Base-by-base conservation (phyloP, 768 basidiomycete species). In the Lactifluus volemus region DNA sequence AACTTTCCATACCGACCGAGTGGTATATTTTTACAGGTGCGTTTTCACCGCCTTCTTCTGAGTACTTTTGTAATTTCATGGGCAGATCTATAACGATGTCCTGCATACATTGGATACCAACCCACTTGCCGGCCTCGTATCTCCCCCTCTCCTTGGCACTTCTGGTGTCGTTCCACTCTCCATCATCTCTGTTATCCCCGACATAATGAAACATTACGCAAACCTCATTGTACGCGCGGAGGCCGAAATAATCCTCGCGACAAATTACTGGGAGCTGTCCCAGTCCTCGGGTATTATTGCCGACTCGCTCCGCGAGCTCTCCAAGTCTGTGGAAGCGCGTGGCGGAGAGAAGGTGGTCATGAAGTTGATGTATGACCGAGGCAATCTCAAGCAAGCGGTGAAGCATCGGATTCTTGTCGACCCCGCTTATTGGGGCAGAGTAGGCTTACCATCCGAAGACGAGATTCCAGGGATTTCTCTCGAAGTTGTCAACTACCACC, bases 361-460 rank as follows among this genome's bases (percentile, higher is more conserved):
- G 65, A 87, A 87, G 71, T 68, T 88, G 68, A 80, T 86, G 65
- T 88, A 86, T 69, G 86, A 88, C 67, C 78, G 86, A 61, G 87
- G 85, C 1, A 80, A 78, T 51, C 72, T 79, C 63, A 78, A 80
- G 69, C 84, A 86, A 62, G 55, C 74, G 19, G 57, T 75, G 64
- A 73, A 77, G 70, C 64, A 76, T 68, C 84, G 82, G 59, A 71
- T 79, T 15, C 59, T 72, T 10, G 83, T 85, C 19, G 68, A 72
- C 6, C 74, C 76, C 5, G 70, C 73, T 10, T 79, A 76, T 53
- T 83, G 79, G 76, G 63, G 70, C 34, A 69, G 76, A 49, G 75
- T 88, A 25, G 75, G 78, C 56, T 69, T 85, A 0, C 86, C 86
- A 0, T 70, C 68, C 44, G 73, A 74, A 25, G 75, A 78, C 12